Percentiles rank a stretch among this genome's conserved stretches.
Conservation (phyloP, 2,329 filamentous ascomycete species). For the Paecilomyces formosus region DNA sequence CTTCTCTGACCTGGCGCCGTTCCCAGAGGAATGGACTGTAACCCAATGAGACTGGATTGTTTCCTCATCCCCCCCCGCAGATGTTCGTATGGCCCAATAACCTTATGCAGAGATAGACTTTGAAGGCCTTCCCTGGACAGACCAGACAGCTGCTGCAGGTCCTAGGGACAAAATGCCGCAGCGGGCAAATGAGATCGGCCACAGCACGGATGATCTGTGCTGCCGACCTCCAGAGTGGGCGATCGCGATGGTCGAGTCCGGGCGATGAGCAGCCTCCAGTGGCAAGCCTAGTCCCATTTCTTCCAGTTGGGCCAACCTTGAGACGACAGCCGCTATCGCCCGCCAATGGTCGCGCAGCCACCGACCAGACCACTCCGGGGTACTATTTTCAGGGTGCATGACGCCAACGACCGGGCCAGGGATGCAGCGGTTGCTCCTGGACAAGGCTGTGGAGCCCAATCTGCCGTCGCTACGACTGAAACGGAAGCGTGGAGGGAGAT, state of each 20-base stretch:
- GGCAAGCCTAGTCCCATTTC: not conserved
- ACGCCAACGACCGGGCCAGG: slow-evolving; percentile 16
- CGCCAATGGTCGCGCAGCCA: slow-evolving; percentile 16
- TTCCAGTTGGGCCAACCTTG: not conserved
- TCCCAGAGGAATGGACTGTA: not conserved
- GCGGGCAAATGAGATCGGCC: not conserved
- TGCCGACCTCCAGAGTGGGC: not conserved
- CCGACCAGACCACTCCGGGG: slow-evolving; percentile 10
- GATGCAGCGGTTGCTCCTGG: slow-evolving; percentile 1
- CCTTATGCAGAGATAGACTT: not conserved
- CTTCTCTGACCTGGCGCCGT: not conserved
- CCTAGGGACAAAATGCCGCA: not conserved
- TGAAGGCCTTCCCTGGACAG: not conserved
- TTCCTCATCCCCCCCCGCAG: not conserved
- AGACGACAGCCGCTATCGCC: not conserved
- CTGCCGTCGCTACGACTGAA: not conserved
- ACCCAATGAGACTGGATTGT: not conserved
- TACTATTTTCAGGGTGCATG: slow-evolving; percentile 26
- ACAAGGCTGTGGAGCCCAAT: not conserved
- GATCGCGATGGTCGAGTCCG: not conserved
- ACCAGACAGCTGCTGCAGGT: not conserved
- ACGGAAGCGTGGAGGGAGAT: not conserved
- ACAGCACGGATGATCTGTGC: not conserved
- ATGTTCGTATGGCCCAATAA: not conserved
- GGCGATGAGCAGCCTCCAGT: not conserved